Conservation (phyloP, 2,329 filamentous ascomycete species). For the Colletotrichum navitas region DNA sequence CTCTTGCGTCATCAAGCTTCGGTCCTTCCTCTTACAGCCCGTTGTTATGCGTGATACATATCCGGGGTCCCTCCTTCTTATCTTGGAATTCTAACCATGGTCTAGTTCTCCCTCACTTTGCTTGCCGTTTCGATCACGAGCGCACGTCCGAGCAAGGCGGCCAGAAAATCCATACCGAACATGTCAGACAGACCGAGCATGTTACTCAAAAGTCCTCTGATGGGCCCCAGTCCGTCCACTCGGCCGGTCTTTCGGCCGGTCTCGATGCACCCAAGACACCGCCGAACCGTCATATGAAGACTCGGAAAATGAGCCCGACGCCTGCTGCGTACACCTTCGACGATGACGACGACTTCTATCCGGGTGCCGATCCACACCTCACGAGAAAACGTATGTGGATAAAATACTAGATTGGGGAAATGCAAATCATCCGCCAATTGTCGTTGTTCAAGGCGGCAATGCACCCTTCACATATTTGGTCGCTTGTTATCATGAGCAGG, state of each 20-base stretch:
- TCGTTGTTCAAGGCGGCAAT: too few relatives aligned
- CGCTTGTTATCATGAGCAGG: neutral
- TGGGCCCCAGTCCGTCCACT: neutral
- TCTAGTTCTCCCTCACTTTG: neutral
- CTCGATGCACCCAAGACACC: constrained; percentile 22
- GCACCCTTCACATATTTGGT: too few relatives aligned
- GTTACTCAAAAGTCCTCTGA: neutral
- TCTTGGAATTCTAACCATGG: constrained; percentile 6
- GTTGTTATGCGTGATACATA: neutral
- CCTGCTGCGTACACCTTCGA: constrained; percentile 25
- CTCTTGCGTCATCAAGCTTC: neutral
- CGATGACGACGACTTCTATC: constrained; percentile 35
- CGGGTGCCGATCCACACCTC: constrained; percentile 7
- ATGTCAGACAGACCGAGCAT: too few relatives aligned
- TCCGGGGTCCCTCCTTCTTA: constrained; percentile 11
- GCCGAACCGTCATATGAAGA: neutral
- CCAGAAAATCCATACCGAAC: neutral
- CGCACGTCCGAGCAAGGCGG: neutral
- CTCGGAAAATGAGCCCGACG: constrained; percentile 8
- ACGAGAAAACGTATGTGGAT: neutral
- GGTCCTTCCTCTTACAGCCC: constrained; percentile 2
- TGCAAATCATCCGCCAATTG: too few relatives aligned
- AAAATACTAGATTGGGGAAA: too few relatives aligned
- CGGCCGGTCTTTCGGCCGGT: constrained; percentile 10
- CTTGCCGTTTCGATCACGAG: neutral